Conservation (phyloP, 176 grass and related monocot species). For the Avena sativa region DNA sequence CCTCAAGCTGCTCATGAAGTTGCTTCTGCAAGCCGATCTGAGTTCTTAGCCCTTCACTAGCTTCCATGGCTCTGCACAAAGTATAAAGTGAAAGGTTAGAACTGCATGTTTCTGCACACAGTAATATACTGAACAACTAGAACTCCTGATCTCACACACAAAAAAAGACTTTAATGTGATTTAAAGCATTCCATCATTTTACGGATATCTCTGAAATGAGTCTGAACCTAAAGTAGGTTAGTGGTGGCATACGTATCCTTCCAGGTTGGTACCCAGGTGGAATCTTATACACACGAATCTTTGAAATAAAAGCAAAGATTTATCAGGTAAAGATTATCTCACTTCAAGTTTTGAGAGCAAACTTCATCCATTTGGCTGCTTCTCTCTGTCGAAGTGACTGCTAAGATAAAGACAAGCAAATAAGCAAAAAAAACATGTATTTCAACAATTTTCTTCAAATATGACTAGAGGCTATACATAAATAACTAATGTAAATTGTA, state of each 20-base stretch:
- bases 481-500: neutral
- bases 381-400: conserved; percentile 24
- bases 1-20: conserved; percentile 77
- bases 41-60: conserved; percentile 46
- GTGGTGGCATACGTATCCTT: neutral
- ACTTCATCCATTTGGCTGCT: conserved; percentile 29
- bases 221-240: neutral
- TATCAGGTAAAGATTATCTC: conserved; percentile 33
- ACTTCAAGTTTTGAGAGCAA: conserved; percentile 23
- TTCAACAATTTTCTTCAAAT: conserved; percentile 3
- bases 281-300: neutral
- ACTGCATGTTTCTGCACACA: conserved; percentile 30
- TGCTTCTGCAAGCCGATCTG: conserved; percentile 75
- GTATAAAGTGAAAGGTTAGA: neutral
- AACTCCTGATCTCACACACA: neutral
- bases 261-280: neutral
- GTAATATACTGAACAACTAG: neutral
- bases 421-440: neutral
- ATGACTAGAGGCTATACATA: neutral
- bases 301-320: neutral
- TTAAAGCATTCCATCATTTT: neutral
- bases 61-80: conserved; percentile 45
- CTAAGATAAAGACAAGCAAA: neutral
- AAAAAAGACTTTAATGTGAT: neutral
- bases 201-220: neutral